phyloP scores from a whole-genome alignment of 2,329 filamentous ascomycete genomes.

The Didymellaceae sp. region DNA sequence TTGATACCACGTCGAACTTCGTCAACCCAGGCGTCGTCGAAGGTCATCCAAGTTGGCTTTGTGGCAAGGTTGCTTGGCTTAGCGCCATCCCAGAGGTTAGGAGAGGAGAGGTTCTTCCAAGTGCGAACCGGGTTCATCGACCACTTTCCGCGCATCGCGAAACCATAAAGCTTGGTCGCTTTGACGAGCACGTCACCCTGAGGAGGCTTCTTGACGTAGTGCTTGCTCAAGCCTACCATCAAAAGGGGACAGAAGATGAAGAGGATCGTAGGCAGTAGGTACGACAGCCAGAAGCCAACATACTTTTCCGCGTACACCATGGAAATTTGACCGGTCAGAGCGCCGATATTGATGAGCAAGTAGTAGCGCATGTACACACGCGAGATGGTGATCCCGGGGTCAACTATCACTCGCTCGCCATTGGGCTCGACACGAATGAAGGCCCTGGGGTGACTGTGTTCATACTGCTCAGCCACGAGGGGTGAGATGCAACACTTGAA shows the following conservation, averaged over 20 bases:
- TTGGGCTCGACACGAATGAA: conserved; percentile 59
- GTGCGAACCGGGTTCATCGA: conserved; percentile 63
- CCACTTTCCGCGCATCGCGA: conserved; percentile 67
- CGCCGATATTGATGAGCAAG: conserved; percentile 72
- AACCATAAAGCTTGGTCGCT: conserved; percentile 64
- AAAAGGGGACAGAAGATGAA: conserved; percentile 67
- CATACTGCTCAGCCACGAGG: conserved; percentile 71
- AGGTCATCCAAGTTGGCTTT: conserved; percentile 76
- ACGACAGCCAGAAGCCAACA: conserved; percentile 75
- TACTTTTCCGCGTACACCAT: conserved; percentile 79
- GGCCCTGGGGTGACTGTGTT: conserved; percentile 59
- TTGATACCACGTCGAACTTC: conserved; percentile 34
- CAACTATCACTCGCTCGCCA: conserved; percentile 72
- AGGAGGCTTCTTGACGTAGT: conserved; percentile 60
- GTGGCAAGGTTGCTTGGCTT: conserved; percentile 67
- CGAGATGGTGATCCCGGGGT: conserved; percentile 69
- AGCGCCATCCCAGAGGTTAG: conserved; percentile 53
- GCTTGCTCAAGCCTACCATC: conserved; percentile 48
- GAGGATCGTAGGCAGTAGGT: conserved; percentile 67
- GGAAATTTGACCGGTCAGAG: conserved; percentile 65
- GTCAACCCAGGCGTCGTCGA: conserved; percentile 81
- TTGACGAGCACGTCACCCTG: conserved; percentile 75
- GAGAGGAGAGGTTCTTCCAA: conserved; percentile 55
- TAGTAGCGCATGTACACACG: conserved; percentile 75
- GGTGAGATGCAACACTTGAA: conserved; percentile 58